Evolutionary conservation across 257 asterid genomes (phyloP).

Genomic region (Gardenia jasminoides): DNA sequence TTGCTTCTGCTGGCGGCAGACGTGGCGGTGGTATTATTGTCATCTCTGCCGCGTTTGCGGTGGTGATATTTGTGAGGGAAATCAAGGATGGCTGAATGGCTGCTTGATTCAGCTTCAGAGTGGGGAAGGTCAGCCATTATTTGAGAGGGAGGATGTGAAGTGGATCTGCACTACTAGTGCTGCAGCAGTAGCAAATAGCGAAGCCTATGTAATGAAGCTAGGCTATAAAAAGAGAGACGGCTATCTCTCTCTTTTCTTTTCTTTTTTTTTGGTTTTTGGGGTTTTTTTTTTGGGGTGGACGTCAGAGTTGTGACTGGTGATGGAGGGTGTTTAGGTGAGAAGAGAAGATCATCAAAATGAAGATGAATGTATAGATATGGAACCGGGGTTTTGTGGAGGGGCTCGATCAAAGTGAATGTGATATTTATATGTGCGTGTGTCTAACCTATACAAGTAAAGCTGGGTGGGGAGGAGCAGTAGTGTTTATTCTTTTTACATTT

Average conservation of each 20-base stretch:
- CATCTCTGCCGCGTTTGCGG: slow-evolving; percentile 32
- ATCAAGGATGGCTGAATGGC: slow-evolving; percentile 12
- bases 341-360: background rate
- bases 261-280: no score
- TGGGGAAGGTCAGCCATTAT: slow-evolving; percentile 37
- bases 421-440: slow-evolving; percentile 11
- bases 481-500: no score
- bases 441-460: background rate
- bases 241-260: no score
- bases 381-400: background rate
- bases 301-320: background rate
- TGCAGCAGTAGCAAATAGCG: background rate
- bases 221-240: background rate
- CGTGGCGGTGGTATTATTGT: background rate
- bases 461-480: background rate
- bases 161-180: background rate
- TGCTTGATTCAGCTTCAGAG: slow-evolving; percentile 33
- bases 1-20: background rate
- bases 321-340: background rate
- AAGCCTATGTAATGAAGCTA: slow-evolving; percentile 1
- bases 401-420: background rate
- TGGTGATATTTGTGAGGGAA: background rate
- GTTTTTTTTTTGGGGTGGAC: background rate
- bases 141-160: background rate
- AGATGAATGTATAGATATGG: background rate